phyloP scores from a whole-genome alignment of 2,329 filamentous ascomycete genomes.

The Monosporascus sp. region DNA sequence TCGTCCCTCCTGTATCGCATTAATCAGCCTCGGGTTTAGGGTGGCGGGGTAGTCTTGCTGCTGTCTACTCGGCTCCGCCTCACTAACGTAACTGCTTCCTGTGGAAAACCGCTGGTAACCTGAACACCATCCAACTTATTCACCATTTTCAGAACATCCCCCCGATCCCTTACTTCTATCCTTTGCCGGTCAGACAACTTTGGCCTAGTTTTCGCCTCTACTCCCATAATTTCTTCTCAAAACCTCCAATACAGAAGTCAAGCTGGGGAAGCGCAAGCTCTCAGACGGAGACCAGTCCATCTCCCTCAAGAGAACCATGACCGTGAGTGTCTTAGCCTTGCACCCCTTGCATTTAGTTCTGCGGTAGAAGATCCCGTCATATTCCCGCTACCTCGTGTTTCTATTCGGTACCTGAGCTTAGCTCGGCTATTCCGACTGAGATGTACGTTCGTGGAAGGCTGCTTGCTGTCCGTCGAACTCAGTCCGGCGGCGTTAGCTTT shows the following conservation, averaged over 20 bases:
- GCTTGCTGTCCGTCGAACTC: background rate
- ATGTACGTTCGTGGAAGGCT: background rate
- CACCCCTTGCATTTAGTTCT: background rate
- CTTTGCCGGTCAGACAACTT: background rate
- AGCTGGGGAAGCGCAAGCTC: constrained; percentile 64
- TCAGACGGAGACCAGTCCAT: constrained; percentile 55
- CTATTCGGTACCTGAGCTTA: too few relatives aligned
- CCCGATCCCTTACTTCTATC: background rate
- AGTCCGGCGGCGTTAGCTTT: background rate
- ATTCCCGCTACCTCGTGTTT: too few relatives aligned
- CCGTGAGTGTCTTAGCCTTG: constrained; percentile 40
- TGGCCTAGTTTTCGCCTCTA: background rate
- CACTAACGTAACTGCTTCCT: background rate
- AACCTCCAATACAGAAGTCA: constrained; percentile 30
- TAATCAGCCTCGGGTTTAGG: background rate
- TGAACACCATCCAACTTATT: background rate
- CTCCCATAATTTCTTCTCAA: background rate
- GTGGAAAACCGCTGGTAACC: background rate
- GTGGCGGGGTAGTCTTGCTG: background rate
- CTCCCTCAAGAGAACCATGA: constrained; percentile 56
- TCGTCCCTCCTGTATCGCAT: too few relatives aligned
- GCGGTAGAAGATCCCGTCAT: too few relatives aligned
- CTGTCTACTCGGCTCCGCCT: background rate
- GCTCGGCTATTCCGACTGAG: too few relatives aligned
- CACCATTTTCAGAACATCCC: background rate